Evolutionary conservation across 805 yeast species (phyloP), one percentile per base, ranked within the genome.

Genomic region (Metschnikowia continentalis): DNA sequence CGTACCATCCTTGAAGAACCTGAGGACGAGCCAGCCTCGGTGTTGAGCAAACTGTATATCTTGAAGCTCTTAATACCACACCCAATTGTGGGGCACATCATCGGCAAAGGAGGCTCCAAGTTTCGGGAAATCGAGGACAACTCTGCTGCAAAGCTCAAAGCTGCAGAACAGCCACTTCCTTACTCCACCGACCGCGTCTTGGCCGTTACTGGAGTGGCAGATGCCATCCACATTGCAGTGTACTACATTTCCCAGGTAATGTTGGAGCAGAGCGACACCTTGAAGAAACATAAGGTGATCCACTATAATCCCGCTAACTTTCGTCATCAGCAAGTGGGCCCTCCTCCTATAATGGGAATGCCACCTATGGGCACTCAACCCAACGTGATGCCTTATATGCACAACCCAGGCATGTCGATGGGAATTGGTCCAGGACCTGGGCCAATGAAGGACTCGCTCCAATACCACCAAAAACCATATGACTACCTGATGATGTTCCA

Each of bases 151-250:
- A 76, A 80, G 51, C 74, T 90, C 50, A 79, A 77, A 57, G 94
- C 95, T 2, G 87, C 85, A 22, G 89, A 85, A 39, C 80, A 81
- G 42, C 79, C 84, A 14, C 69, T 90, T 56, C 88, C 94, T 1
- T 79, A 78, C 53, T 85, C 92, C 0, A 88, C 90, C 14, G 96
- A 90, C 64, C 76, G 96, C 52, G 74, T 86, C 19, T 70, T 90
- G 44, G 75, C 82, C 22, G 78, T 89, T 6, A 72, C 78, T 5
- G 96, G 96, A 6, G 92, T 87, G 13, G 90, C 90, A 1, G 96
- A 89, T 69, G 90, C 96, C 1, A 80, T 90, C 39, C 95, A 88
- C 62, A 87, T 88, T 58, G 96, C 96, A 8, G 74, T 83, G 0
- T 88, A 84, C 66, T 86, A 84, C 63, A 76, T 87, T 50, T 83